Evolutionary conservation across 129 eudicot genomes (phyloP).

Genomic region (Calendula officinalis): DNA sequence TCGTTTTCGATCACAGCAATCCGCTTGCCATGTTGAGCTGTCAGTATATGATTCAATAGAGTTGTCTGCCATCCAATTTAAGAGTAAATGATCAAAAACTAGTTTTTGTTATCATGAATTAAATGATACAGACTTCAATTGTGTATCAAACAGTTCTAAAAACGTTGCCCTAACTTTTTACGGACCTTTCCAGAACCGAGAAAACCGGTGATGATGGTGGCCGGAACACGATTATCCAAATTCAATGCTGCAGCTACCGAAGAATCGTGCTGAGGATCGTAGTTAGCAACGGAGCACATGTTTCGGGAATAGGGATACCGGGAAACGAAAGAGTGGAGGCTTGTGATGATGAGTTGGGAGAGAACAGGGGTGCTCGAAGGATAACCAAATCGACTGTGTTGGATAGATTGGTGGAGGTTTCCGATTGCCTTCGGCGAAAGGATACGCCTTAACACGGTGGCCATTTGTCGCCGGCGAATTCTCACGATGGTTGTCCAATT

Average conservation of each 20-base stretch:
- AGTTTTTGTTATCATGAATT: background rate
- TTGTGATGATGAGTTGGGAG: slow-evolving; percentile 37
- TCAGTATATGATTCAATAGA: slow-evolving; percentile 83
- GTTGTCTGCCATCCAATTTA: slow-evolving; percentile 62
- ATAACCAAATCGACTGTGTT: slow-evolving; percentile 12
- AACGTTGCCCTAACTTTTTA: background rate
- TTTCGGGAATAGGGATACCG: slow-evolving; percentile 32
- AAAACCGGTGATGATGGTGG: slow-evolving; percentile 90
- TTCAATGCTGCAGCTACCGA: slow-evolving; percentile 59
- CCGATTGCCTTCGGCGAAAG: slow-evolving; percentile 36
- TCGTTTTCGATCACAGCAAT: slow-evolving; percentile 96
- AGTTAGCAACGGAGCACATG: slow-evolving; percentile 39
- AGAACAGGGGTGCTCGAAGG: slow-evolving; percentile 12
- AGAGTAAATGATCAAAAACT: slow-evolving; percentile 2
- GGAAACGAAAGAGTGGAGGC: slow-evolving; percentile 30
- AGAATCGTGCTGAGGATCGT: slow-evolving; percentile 39
- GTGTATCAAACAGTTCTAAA: background rate
- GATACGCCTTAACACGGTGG: slow-evolving; percentile 41
- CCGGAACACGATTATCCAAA: slow-evolving; percentile 74
- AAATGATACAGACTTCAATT: background rate
- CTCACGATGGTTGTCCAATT: background rate
- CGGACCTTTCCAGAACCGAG: slow-evolving; percentile 94
- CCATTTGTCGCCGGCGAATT: slow-evolving; percentile 37
- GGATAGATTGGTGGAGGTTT: slow-evolving; percentile 29
- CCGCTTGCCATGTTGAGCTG: slow-evolving; percentile 93